Conservation (phyloP, 495 filamentous ascomycete species). For the Cairneyella variabilis region DNA sequence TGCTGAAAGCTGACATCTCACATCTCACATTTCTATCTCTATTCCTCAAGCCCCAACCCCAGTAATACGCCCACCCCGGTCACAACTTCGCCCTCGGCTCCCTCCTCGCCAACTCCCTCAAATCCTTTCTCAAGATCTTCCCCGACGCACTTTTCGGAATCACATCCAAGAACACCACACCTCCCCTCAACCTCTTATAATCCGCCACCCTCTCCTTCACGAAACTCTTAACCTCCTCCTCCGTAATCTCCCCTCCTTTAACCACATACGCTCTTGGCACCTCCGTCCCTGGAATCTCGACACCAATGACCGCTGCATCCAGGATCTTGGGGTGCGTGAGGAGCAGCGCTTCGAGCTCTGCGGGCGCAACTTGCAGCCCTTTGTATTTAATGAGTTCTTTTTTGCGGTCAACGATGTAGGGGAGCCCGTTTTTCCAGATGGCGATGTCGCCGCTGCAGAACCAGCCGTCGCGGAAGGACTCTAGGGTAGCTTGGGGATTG, state of each 20-base stretch:
- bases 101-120: conserved; percentile 36
- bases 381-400: conserved; percentile 77
- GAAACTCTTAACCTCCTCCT: conserved; percentile 42
- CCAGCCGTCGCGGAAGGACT: conserved; percentile 57
- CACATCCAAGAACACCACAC: conserved; percentile 60
- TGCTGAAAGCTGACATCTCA: too few relatives aligned
- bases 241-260: conserved; percentile 3
- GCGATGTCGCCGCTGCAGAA: conserved; percentile 68
- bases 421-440: conserved; percentile 21
- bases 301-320: conserved; percentile 77
- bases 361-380: conserved; percentile 82
- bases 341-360: conserved; percentile 77
- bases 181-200: conserved; percentile 62
- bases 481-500: conserved; percentile 46
- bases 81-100: conserved; percentile 4
- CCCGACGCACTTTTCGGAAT: conserved; percentile 66
- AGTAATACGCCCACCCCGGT: neutral
- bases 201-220: conserved; percentile 56
- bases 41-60: neutral
- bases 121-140: conserved; percentile 60
- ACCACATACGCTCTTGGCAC: conserved; percentile 61
- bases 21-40: neutral
- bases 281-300: conserved; percentile 54
- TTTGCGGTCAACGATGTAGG: conserved; percentile 51
- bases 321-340: conserved; percentile 63